Evolutionary conservation across 1,284 basidiomycete species (phyloP).

Genomic region (Microbotryum violaceum): DNA sequence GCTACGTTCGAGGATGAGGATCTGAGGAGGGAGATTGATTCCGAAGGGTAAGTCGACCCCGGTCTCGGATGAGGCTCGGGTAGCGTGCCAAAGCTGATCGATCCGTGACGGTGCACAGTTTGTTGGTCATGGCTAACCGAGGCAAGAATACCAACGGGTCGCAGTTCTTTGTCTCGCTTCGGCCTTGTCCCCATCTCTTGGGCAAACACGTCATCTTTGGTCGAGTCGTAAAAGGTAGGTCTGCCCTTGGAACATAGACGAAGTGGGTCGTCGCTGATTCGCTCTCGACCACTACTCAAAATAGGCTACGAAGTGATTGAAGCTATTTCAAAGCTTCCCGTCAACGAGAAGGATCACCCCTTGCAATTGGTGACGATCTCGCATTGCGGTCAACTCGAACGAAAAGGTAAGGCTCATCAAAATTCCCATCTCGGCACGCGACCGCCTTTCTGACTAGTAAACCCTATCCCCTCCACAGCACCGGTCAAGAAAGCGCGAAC

Average conservation of each 20-base stretch:
- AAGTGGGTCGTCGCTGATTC: neutral
- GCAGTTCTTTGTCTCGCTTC: conserved; percentile 74
- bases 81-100: neutral
- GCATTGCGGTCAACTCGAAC: conserved; percentile 77
- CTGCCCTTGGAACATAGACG: neutral
- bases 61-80: conserved; percentile 6
- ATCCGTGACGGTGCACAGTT: neutral
- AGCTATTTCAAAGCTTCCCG: conserved; percentile 43
- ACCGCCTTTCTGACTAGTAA: neutral
- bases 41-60: conserved; percentile 45
- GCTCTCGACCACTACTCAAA: neutral
- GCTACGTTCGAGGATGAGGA: conserved; percentile 68
- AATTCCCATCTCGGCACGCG: neutral
- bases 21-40: conserved; percentile 57
- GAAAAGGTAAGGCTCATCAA: conserved; percentile 3
- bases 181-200: conserved; percentile 50
- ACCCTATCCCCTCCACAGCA: neutral
- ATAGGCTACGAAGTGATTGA: conserved; percentile 45
- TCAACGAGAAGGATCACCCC: conserved; percentile 52
- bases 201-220: conserved; percentile 49
- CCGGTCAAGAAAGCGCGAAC: conserved; percentile 7
- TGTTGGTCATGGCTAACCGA: conserved; percentile 24
- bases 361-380: conserved; percentile 60
- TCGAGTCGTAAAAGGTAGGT: conserved; percentile 43
- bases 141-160: conserved; percentile 57